Evolutionary conservation across 2,329 filamentous ascomycete genomes (phyloP).

Genomic region (Coniochaeta ligniaria): DNA sequence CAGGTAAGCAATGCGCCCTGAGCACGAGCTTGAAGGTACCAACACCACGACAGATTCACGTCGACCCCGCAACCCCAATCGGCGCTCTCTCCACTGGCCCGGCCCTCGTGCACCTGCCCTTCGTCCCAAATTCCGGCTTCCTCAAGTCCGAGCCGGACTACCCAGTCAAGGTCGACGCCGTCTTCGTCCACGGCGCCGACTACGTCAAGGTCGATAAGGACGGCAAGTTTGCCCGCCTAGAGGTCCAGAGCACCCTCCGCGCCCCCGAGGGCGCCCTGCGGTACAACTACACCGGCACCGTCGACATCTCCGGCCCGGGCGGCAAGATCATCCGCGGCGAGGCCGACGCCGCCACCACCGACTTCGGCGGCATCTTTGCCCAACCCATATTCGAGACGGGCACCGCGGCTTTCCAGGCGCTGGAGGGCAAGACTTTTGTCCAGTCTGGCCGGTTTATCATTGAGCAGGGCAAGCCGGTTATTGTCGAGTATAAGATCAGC

Average conservation of each 20-base stretch:
- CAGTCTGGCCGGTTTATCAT: slow-evolving; percentile 32
- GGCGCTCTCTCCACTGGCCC: slow-evolving; percentile 19
- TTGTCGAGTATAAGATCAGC: slow-evolving; percentile 38
- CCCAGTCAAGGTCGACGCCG: slow-evolving; percentile 27
- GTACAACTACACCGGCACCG: slow-evolving; percentile 29
- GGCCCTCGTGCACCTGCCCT: slow-evolving; percentile 20
- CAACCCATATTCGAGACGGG: slow-evolving; percentile 31
- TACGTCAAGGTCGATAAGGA: slow-evolving; percentile 30
- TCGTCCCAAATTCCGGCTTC: slow-evolving; percentile 17
- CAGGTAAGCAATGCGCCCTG: slow-evolving; percentile 16
- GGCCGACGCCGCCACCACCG: slow-evolving; percentile 26
- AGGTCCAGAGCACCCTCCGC: slow-evolving; percentile 27
- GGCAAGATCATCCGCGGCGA: slow-evolving; percentile 25
- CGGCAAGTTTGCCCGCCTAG: slow-evolving; percentile 27
- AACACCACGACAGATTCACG: slow-evolving; percentile 15
- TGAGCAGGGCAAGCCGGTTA: slow-evolving; percentile 25
- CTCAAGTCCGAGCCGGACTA: slow-evolving; percentile 28
- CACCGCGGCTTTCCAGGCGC: slow-evolving; percentile 19
- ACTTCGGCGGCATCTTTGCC: slow-evolving; percentile 28
- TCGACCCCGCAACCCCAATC: slow-evolving; percentile 18
- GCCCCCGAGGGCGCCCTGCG: slow-evolving; percentile 20
- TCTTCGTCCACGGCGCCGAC: slow-evolving; percentile 31
- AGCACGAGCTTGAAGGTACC: neutral
- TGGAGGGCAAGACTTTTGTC: slow-evolving; percentile 33
- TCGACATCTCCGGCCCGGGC: slow-evolving; percentile 19